Evolutionary conservation across 1,284 basidiomycete genomes (phyloP).

Genomic region (Wolfiporia cocos): DNA sequence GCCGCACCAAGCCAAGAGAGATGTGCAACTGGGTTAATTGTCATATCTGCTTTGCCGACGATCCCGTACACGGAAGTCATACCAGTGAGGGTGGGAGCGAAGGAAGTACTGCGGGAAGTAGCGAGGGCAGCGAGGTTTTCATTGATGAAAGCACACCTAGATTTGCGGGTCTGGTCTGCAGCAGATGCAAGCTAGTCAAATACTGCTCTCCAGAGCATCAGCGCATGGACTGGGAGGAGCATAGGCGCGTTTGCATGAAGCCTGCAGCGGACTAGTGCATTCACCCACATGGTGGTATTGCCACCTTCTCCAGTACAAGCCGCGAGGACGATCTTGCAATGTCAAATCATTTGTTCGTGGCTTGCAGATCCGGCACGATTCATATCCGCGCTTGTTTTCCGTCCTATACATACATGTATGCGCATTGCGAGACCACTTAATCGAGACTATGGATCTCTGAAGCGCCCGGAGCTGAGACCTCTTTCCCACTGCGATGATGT

Average conservation of each 20-base stretch:
- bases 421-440: no score
- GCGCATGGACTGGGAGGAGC: constrained; percentile 67
- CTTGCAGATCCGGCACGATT: not conserved
- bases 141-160: constrained; percentile 9
- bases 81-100: constrained; percentile 8
- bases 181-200: constrained; percentile 68
- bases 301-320: not conserved
- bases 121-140: constrained; percentile 41
- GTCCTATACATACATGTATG: no score
- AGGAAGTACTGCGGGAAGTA: constrained; percentile 34
- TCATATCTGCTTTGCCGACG: constrained; percentile 49
- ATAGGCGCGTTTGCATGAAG: constrained; percentile 57
- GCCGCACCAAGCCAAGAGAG: constrained; percentile 41
- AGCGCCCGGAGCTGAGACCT: no score
- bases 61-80: constrained; percentile 15
- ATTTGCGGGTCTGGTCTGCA: constrained; percentile 50
- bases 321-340: no score
- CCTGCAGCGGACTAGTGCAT: constrained; percentile 16
- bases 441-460: no score
- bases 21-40: constrained; percentile 82
- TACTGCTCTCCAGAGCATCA: constrained; percentile 70
- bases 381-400: no score
- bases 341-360: no score
- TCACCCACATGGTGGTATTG: not conserved
- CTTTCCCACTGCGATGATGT: constrained; percentile 9